Evolutionary conservation across 306 rosid genomes (phyloP).

Genomic region (Castanea crenata): DNA sequence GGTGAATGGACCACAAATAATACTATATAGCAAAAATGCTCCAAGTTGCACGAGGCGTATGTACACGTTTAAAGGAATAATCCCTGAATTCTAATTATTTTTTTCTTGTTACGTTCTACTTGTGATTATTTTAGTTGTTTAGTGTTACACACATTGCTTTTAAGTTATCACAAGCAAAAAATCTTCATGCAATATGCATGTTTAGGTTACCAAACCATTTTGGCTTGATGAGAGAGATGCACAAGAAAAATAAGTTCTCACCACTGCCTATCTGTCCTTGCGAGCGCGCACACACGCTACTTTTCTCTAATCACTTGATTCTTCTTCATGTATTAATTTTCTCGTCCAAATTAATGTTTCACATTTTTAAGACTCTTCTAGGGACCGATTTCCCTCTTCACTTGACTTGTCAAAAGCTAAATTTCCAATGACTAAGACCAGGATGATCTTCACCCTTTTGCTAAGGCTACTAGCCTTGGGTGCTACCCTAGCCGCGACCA

Average conservation of each 20-base stretch:
- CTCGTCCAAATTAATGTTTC: neutral
- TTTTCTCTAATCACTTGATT: too few species aligned
- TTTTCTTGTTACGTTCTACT: neutral
- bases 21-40: neutral
- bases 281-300: too few species aligned
- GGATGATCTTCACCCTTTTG: slow-evolving; percentile 20
- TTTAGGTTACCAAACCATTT: slow-evolving; percentile 24
- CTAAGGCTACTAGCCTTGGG: slow-evolving; percentile 39
- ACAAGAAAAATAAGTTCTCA: neutral
- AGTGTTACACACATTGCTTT: neutral
- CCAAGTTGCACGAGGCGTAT: neutral
- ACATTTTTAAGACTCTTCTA: neutral
- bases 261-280: neutral
- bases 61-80: neutral
- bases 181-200: neutral
- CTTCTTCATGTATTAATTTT: too few species aligned
- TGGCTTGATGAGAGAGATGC: neutral
- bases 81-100: too few species aligned
- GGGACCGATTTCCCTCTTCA: neutral
- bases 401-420: neutral
- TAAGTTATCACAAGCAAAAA: neutral
- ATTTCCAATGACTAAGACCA: slow-evolving; percentile 22
- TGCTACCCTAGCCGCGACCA: slow-evolving; percentile 17
- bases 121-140: neutral
- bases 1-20: neutral